Conservation (phyloP, 257 asterid genomes). For the Fraxinus excelsior region DNA sequence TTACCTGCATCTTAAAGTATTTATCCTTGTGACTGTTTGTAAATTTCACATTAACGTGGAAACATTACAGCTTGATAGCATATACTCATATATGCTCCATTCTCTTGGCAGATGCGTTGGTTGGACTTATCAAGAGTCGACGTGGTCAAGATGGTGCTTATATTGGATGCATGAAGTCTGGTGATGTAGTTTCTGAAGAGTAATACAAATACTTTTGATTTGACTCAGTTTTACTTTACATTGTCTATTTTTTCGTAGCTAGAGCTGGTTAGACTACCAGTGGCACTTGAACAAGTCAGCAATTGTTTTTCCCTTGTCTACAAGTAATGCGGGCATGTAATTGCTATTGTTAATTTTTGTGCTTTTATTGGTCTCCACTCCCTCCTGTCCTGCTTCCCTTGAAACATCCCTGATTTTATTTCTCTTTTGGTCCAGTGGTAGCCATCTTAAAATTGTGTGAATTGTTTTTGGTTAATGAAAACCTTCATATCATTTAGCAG, state of each 20-base stretch:
- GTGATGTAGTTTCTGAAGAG: conserved; percentile 81
- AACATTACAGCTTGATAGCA: not conserved
- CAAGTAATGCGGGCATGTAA: not conserved
- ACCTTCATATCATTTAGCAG: not conserved
- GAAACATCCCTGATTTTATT: not conserved
- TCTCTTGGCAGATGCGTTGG: conserved; percentile 57
- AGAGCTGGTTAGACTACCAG: conserved; percentile 9
- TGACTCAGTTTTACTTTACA: conserved; percentile 18
- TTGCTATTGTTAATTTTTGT: not conserved
- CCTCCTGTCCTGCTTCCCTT: not conserved
- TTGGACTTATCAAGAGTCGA: conserved; percentile 73
- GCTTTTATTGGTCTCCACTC: not conserved
- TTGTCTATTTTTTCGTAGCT: not conserved
- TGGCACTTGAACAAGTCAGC: not conserved
- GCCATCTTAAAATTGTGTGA: not conserved
- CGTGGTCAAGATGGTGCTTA: conserved; percentile 73
- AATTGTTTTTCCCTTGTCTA: not conserved
- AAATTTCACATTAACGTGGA: not conserved
- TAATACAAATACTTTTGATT: conserved; percentile 43
- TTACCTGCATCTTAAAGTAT: not conserved
- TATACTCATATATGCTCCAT: not conserved
- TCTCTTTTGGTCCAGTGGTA: not conserved
- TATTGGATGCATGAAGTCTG: conserved; percentile 97
- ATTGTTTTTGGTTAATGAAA: not conserved
- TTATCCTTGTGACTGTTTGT: not conserved